Base-by-base conservation (phyloP, 2,329 filamentous ascomycete species). In the Diaporthe aspalathi region DNA sequence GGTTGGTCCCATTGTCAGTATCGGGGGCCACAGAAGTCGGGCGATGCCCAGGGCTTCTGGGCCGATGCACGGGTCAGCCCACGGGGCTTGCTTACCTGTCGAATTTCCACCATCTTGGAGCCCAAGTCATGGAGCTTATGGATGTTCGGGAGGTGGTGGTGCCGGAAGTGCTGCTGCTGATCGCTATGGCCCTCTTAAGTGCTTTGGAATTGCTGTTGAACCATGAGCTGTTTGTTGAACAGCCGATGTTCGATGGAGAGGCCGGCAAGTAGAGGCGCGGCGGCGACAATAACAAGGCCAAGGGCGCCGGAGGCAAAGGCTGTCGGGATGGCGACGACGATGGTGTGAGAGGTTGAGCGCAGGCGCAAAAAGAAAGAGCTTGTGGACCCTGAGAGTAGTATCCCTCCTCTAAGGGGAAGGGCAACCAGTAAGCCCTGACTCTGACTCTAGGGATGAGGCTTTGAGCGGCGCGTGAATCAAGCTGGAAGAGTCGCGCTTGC, bases 1-100 rank as follows among this genome's bases (percentile, higher is more conserved):
- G 29, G 45, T 87, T 45, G 29, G 45, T n/a, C n/a, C n/a, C 9
- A 35, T 32, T 50, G 66, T 71, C 45, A 73, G 72, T 65, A n/a
- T 65, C 29, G 7, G 29, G 17, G 22, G 16, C 22, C 38, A n/a
- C 38, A 24, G 24, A 45, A 29, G 29, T 27, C 54, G 14, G 11
- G 38, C 14, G 52, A 29, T 20, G 50, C n/a, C n/a, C 29, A 52
- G 35, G 27, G 35, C 24, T 50, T 29, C 52, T 38, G 53, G 32
- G 40, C 43, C 12, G 45, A 27, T 22, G 50, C 56, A 8, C 35
- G 43, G 16, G 32, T 43, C 22, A n/a, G 16, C 24, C 45, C 35
- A 2, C 43, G 14, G 38, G 32, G 35, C 70, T 67, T n/a, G 35
- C 70, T 67, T n/a, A 76, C 76, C 62, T 75, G 75, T 70, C 75